Evolutionary conservation across 2,329 filamentous ascomycete species (phyloP).

Genomic region (Calonectria pseudoturangicola): DNA sequence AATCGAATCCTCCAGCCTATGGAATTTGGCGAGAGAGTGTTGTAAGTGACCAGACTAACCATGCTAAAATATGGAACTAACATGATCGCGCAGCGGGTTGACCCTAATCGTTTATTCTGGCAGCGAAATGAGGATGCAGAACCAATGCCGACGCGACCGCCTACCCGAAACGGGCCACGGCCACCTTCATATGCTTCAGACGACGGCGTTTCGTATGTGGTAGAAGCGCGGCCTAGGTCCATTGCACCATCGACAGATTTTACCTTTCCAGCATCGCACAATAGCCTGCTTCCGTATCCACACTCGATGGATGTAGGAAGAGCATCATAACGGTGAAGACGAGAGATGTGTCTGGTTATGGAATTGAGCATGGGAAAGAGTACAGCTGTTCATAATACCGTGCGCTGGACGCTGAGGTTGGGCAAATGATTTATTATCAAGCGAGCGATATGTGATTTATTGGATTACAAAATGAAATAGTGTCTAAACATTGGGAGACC

Average conservation of each 20-base stretch:
- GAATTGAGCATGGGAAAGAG: neutral
- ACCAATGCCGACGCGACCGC: slow-evolving; percentile 48
- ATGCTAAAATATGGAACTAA: slow-evolving; percentile 32
- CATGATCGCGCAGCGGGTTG: slow-evolving; percentile 75
- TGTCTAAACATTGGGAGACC: neutral
- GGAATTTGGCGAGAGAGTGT: slow-evolving; percentile 90
- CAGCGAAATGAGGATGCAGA: slow-evolving; percentile 74
- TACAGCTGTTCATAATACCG: slow-evolving; percentile 22
- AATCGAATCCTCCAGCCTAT: slow-evolving; percentile 86
- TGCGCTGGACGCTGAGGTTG: slow-evolving; percentile 37
- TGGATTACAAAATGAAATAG: neutral
- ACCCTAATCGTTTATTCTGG: slow-evolving; percentile 89
- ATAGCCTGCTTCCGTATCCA: slow-evolving; percentile 9
- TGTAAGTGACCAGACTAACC: slow-evolving; percentile 69
- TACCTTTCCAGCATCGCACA: slow-evolving; percentile 13
- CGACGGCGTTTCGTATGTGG: slow-evolving; percentile 82
- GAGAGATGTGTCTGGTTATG: neutral
- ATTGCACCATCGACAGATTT: slow-evolving; percentile 68
- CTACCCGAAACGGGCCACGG: slow-evolving; percentile 62
- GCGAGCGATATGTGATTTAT: slow-evolving; percentile 13
- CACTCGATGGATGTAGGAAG: slow-evolving; percentile 69
- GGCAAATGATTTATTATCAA: slow-evolving; percentile 7
- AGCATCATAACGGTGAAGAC: slow-evolving; percentile 46
- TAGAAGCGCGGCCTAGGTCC: slow-evolving; percentile 79
- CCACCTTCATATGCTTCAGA: slow-evolving; percentile 87